Evolutionary conservation across 352 stramenopile species (phyloP).

Genomic region (Pythium scleroteichum): DNA sequence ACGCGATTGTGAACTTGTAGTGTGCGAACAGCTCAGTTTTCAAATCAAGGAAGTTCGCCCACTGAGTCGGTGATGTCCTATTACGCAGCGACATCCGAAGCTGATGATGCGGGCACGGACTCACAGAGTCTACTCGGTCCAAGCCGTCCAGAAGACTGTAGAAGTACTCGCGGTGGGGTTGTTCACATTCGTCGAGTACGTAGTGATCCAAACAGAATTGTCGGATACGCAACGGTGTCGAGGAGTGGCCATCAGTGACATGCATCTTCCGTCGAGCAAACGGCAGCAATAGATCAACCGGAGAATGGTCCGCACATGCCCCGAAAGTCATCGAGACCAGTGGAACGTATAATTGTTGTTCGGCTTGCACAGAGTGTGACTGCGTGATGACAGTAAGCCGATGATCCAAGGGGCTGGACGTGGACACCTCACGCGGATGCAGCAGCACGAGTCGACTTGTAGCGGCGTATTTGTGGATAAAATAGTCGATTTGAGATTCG

Average conservation of each 20-base stretch:
- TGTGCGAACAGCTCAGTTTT: background rate
- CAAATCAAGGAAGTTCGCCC: background rate
- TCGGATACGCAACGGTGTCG: conserved; percentile 5
- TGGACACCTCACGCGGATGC: conserved; percentile 18
- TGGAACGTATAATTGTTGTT: conserved; percentile 7
- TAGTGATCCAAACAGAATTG: conserved; percentile 59
- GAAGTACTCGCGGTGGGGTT: conserved; percentile 53
- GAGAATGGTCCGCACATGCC: conserved; percentile 27
- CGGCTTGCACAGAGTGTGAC: background rate
- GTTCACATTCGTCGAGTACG: conserved; percentile 39
- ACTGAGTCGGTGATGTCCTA: conserved; percentile 2
- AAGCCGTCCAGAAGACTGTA: conserved; percentile 46
- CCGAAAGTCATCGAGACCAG: conserved; percentile 47
- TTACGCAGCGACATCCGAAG: background rate
- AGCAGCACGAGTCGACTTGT: conserved; percentile 17
- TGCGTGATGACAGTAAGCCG: conserved; percentile 5
- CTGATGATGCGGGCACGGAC: conserved; percentile 33
- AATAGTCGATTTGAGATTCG: background rate
- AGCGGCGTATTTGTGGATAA: conserved; percentile 2
- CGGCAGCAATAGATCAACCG: conserved; percentile 29
- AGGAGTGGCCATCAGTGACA: background rate
- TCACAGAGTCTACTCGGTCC: conserved; percentile 49
- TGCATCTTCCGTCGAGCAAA: background rate
- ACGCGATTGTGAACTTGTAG: conserved; percentile 69
- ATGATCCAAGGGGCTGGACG: conserved; percentile 1